Conservation (phyloP, 2,329 filamentous ascomycete species). For the Fusarium pilosicola region DNA sequence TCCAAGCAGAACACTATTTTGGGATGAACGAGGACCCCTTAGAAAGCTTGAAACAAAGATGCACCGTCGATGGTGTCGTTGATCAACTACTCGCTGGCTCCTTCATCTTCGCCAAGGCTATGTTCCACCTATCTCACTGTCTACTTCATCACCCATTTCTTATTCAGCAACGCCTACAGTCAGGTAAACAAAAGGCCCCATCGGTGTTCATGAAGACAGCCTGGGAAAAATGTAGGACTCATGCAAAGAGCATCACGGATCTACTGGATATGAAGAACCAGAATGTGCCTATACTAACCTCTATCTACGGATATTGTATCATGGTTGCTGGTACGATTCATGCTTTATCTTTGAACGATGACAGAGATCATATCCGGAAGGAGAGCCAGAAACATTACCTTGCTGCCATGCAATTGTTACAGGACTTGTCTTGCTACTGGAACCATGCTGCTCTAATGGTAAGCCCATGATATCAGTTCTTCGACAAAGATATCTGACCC, state of each 20-base stretch:
- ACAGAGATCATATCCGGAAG: background rate
- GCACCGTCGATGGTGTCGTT: background rate
- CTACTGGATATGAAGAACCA: constrained; percentile 7
- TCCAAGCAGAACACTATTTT: constrained; percentile 11
- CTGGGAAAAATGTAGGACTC: constrained; percentile 9
- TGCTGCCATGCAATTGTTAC: background rate
- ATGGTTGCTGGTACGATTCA: constrained; percentile 20
- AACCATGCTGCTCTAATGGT: constrained; percentile 16
- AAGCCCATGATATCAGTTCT: background rate
- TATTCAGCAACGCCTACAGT: constrained; percentile 5
- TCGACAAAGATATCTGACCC: background rate
- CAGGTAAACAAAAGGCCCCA: constrained; percentile 2
- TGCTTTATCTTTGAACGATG: constrained; percentile 16
- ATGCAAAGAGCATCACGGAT: background rate
- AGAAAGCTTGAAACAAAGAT: background rate
- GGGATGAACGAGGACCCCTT: background rate
- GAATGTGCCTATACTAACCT: constrained; percentile 8
- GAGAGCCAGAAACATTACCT: background rate
- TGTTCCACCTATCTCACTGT: constrained; percentile 14
- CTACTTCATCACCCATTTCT: constrained; percentile 13
- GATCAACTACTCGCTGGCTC: constrained; percentile 6
- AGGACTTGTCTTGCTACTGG: constrained; percentile 5
- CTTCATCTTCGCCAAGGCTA: constrained; percentile 19
- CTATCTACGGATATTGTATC: constrained; percentile 18
- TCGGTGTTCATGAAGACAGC: constrained; percentile 9